Percentiles rank a stretch among this genome's conserved stretches.
phyloP scores from a whole-genome alignment of 305 asterid species.

The Plantago coronopus region DNA sequence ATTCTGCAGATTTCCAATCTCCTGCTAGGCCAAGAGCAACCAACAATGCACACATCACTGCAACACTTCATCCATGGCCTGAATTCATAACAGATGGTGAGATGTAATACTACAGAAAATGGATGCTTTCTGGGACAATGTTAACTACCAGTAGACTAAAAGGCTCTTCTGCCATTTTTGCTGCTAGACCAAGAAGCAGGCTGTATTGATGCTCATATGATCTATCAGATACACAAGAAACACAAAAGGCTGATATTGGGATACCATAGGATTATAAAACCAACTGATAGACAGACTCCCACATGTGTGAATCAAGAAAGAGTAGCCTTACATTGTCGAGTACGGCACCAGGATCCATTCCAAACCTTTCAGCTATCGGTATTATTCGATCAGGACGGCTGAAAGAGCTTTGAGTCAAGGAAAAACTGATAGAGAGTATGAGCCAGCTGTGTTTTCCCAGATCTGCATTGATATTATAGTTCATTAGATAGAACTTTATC shows the following conservation, averaged over 20 bases:
- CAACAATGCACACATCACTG: constrained; percentile 86
- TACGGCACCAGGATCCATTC: constrained; percentile 99
- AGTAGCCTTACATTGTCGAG: constrained; percentile 73
- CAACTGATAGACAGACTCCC: constrained; percentile 7
- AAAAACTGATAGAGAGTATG: constrained; percentile 58
- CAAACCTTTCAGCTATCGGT: constrained; percentile 93
- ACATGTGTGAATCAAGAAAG: constrained; percentile 13
- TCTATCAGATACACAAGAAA: constrained; percentile 36
- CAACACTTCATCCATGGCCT: constrained; percentile 98
- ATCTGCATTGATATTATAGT: constrained; percentile 45
- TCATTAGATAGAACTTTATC: constrained; percentile 16
- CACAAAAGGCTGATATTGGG: constrained; percentile 9
- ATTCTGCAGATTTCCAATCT: constrained; percentile 90
- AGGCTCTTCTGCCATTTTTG: constrained; percentile 99
- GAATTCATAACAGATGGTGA: constrained; percentile 1
- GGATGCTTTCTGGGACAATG: no score
- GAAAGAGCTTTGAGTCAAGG: constrained; percentile 39
- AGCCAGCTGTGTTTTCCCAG: constrained; percentile 97
- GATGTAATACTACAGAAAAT: background rate
- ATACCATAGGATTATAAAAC: constrained; percentile 11
- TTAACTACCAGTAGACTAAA: constrained; percentile 93
- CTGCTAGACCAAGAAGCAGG: constrained; percentile 94
- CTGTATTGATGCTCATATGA: constrained; percentile 96
- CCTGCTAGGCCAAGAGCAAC: constrained; percentile 88
- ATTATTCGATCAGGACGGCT: constrained; percentile 93